These are phyloP conservation scores for Colletotrichum euphorbiae DNA, from an alignment of 2,329 filamentous ascomycete species.

Conservation along the genomic window DNA sequence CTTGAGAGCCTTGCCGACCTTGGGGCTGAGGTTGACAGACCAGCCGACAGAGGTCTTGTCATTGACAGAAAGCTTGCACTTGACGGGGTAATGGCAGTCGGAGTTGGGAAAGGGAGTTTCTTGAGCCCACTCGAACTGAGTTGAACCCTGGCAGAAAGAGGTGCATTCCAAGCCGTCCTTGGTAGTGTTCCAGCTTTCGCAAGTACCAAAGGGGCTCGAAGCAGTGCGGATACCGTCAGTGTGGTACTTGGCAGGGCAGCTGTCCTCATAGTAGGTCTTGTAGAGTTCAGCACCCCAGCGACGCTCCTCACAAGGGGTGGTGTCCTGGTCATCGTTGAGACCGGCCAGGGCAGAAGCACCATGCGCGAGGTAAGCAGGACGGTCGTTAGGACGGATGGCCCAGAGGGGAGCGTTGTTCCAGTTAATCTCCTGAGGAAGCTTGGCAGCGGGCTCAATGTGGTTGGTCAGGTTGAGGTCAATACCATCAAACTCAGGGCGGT, in stretches of 20 bases:
- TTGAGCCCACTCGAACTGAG: conserved; percentile 45
- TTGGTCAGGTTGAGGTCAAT: conserved; percentile 1
- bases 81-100: conserved; percentile 49
- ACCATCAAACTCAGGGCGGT: not conserved
- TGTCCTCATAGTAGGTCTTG: not conserved
- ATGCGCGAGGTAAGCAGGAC: not conserved
- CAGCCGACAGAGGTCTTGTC: conserved; percentile 46
- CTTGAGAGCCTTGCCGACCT: conserved; percentile 42
- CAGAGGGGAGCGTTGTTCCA: conserved; percentile 20
- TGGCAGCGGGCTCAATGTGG: not conserved
- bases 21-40: conserved; percentile 49
- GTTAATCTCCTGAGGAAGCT: not conserved
- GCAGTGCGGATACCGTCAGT: not conserved
- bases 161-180: conserved; percentile 7
- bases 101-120: conserved; percentile 52
- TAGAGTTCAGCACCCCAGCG: conserved; percentile 5
- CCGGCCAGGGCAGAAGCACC: not conserved
- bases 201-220: not conserved
- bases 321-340: not conserved
- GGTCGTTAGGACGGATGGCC: conserved; percentile 14
- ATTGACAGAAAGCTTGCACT: conserved; percentile 44
- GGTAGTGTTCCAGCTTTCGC: not conserved
- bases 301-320: conserved; percentile 1
- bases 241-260: conserved; percentile 16
- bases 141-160: conserved; percentile 10